Evolutionary conservation across 371 early-diverging fungal genomes (phyloP).

Genomic region (Actinomucor elegans): DNA sequence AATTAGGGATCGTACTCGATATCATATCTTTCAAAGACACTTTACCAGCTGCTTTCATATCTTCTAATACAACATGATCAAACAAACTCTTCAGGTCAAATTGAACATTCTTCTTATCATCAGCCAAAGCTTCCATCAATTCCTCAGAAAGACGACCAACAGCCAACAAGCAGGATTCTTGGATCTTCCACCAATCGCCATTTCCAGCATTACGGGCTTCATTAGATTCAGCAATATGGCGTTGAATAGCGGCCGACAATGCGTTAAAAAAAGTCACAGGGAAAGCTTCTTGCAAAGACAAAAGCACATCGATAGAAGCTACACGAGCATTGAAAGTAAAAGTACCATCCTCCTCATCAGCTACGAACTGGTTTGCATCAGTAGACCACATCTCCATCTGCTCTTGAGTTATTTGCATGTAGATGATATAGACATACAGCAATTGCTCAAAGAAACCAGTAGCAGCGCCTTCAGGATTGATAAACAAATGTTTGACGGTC

Average conservation of each 20-base stretch:
- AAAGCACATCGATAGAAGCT: slow-evolving; percentile 75
- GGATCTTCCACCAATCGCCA: slow-evolving; percentile 77
- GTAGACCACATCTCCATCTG: slow-evolving; percentile 78
- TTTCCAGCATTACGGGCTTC: slow-evolving; percentile 54
- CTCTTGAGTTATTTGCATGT: slow-evolving; percentile 84
- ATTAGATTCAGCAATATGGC: slow-evolving; percentile 55
- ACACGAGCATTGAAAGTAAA: slow-evolving; percentile 81
- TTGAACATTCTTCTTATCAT: slow-evolving; percentile 33
- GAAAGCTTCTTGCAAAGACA: slow-evolving; percentile 59
- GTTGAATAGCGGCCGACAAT: slow-evolving; percentile 52
- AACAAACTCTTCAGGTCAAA: slow-evolving; percentile 74
- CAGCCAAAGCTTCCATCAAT: slow-evolving; percentile 55
- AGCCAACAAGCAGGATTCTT: slow-evolving; percentile 79
- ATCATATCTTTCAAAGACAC: no score
- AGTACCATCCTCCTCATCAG: slow-evolving; percentile 88
- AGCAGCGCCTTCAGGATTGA: slow-evolving; percentile 35
- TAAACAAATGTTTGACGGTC: slow-evolving; percentile 40
- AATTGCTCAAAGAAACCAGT: slow-evolving; percentile 64
- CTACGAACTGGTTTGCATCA: slow-evolving; percentile 86
- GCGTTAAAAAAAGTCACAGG: slow-evolving; percentile 58
- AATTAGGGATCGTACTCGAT: no score
- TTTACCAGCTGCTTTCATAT: slow-evolving; percentile 58
- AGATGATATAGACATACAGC: slow-evolving; percentile 62
- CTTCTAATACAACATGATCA: slow-evolving; percentile 74
- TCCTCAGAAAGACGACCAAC: slow-evolving; percentile 68